These are phyloP conservation scores for Apiospora rasikravindrae DNA, from an alignment of 2,329 filamentous ascomycete genomes.

Conservation along the genomic window DNA sequence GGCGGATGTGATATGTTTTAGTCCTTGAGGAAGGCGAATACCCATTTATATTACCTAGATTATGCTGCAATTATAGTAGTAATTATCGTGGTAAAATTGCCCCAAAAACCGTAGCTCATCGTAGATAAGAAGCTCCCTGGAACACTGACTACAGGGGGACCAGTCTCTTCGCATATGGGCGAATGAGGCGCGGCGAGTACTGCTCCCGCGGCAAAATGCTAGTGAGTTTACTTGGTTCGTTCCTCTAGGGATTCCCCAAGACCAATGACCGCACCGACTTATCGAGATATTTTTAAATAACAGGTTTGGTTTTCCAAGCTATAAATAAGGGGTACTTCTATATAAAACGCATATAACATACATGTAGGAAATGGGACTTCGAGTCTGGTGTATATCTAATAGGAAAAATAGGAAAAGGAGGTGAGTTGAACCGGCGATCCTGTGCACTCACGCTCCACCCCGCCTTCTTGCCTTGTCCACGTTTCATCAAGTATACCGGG, in stretches of 20 bases:
- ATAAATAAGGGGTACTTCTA: neutral
- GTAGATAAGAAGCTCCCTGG: neutral
- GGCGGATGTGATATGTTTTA: neutral
- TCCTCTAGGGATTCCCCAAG: no score
- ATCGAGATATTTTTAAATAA: neutral
- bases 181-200: neutral
- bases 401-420: neutral
- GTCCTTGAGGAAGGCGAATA: neutral
- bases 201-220: neutral
- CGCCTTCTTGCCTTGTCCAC: no score
- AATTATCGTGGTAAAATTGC: neutral
- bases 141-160: neutral
- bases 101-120: neutral
- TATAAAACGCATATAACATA: neutral
- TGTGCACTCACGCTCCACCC: no score
- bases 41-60: neutral
- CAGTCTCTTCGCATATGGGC: neutral
- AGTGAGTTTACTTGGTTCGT: neutral
- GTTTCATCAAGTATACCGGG: neutral
- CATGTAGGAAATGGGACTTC: neutral
- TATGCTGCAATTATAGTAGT: neutral
- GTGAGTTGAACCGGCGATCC: no score
- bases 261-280: neutral
- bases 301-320: neutral
- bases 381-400: neutral